Evolutionary conservation across 768 basidiomycete species (phyloP), one percentile per base, ranked within the genome.

Genomic region (Leccinum rimulosum): DNA sequence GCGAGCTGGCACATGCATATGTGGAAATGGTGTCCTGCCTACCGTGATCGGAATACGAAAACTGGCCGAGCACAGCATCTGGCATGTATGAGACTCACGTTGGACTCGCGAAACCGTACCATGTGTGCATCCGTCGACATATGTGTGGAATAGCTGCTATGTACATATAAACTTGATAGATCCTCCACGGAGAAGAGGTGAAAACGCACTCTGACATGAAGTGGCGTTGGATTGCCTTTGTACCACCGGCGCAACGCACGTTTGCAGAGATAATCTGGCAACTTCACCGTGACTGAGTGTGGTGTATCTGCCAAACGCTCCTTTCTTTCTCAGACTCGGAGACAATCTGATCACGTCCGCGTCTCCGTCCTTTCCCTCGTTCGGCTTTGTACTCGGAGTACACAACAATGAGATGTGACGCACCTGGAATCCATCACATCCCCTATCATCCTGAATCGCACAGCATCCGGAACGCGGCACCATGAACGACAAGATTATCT

Each of bases 391-490:
- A 56, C 28, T 55, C 59, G 40, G 11, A 14, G 48, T 6, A 14
- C 17, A 25, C 14, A 45, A 50, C 56, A 9, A 33, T 19, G 11
- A 19, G 54, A 28, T 40, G 11, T 52, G 43, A 36, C 84, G 56
- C 64, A 90, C 85, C 22, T 88, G 76, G 70, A 91, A 92, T 2
- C 89, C 90, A 60, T 90, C 88, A 60, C 85, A 85, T 1, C 90
- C 89, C 52, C 84, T 76, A 55, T 84, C 79, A 89, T 76, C 89
- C 88, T 91, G 66, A 88, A 91, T 47, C 73, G 71, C 87, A 91
- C 87, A 50, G 85, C 67, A 35, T 86, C 83, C 73, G 78, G 86
- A 1, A 88, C 78, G 33, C 33, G 8, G 84, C 82, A 57, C 79
- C 75, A 7, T 84, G 33, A 35, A 87, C 82, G 7, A 79, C 78